These are phyloP conservation scores for Neocucurbitaria cava DNA, from an alignment of 2,329 filamentous ascomycete genomes.

Conservation along the genomic window DNA sequence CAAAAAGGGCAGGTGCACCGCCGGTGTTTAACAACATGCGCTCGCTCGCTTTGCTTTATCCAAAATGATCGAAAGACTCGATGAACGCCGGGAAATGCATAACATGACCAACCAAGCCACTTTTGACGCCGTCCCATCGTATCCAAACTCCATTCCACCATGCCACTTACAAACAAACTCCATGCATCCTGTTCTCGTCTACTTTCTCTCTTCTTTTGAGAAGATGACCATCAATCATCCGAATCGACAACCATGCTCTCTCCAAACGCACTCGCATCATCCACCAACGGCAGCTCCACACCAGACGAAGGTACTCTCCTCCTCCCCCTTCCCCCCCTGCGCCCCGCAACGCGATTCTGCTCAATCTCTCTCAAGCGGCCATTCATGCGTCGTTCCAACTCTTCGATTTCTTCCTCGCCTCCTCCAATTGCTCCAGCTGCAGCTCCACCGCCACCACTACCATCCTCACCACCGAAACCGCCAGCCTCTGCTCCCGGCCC, in stretches of 20 bases:
- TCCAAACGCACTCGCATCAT: constrained; percentile 49
- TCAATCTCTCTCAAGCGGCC: constrained; percentile 58
- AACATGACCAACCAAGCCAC: no score
- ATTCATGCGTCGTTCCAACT: constrained; percentile 63
- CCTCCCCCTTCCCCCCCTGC: constrained; percentile 56
- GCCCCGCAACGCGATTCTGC: constrained; percentile 60
- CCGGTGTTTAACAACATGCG: no score
- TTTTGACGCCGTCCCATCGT: neutral
- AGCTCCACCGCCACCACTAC: no score
- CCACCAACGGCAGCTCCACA: no score
- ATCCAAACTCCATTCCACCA: neutral
- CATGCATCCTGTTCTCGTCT: neutral
- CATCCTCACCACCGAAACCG: no score
- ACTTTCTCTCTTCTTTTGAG: neutral
- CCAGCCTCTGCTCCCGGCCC: no score
- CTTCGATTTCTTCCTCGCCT: constrained; percentile 51
- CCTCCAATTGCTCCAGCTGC: no score
- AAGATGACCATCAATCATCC: constrained; percentile 45
- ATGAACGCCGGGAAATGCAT: neutral
- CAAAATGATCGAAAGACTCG: neutral
- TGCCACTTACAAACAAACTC: no score
- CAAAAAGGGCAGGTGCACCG: no score
- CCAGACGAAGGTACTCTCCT: constrained; percentile 56
- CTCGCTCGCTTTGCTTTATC: neutral
- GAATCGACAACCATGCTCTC: constrained; percentile 65